Percentiles rank a stretch among this genome's conserved stretches.
These are phyloP conservation scores for Beta macrorhiza DNA, from an alignment of 179 eudicot genomes.

Conservation along the genomic window DNA sequence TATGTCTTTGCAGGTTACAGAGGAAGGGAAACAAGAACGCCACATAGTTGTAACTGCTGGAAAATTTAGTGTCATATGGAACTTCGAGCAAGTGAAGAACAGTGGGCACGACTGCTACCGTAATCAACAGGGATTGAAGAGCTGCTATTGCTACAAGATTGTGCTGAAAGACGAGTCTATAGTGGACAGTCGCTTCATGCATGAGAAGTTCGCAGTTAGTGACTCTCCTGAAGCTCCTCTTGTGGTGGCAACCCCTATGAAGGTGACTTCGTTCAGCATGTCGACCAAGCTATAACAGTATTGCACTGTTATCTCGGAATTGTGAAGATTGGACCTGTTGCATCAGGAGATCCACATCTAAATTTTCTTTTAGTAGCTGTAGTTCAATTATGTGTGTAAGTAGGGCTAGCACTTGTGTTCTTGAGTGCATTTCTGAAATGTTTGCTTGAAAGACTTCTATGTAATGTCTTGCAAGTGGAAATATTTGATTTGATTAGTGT, in stretches of 20 bases:
- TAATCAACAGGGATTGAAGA: conserved; percentile 81
- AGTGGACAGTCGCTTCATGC: conserved; percentile 94
- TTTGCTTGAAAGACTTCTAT: neutral
- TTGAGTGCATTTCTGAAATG: conserved; percentile 1
- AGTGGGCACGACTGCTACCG: conserved; percentile 76
- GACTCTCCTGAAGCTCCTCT: conserved; percentile 86
- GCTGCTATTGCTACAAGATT: conserved; percentile 86
- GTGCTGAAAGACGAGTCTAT: conserved; percentile 86
- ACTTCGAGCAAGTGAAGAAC: conserved; percentile 90
- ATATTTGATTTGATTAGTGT: neutral
- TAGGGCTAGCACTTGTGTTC: neutral
- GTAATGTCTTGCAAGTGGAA: conserved; percentile 2
- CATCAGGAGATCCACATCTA: neutral
- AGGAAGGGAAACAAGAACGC: conserved; percentile 82
- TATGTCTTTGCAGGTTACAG: conserved; percentile 61
- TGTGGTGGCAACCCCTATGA: conserved; percentile 91
- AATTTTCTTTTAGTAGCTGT: neutral
- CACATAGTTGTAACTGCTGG: conserved; percentile 86
- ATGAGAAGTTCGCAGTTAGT: conserved; percentile 61
- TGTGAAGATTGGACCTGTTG: neutral
- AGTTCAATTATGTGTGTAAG: neutral
- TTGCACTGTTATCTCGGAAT: neutral
- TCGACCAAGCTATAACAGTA: conserved; percentile 39
- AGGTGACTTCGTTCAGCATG: conserved; percentile 83
- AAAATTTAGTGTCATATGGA: conserved; percentile 86